Conservation (phyloP, 2,329 filamentous ascomycete genomes). For the Aspergillus pseudonomiae region DNA sequence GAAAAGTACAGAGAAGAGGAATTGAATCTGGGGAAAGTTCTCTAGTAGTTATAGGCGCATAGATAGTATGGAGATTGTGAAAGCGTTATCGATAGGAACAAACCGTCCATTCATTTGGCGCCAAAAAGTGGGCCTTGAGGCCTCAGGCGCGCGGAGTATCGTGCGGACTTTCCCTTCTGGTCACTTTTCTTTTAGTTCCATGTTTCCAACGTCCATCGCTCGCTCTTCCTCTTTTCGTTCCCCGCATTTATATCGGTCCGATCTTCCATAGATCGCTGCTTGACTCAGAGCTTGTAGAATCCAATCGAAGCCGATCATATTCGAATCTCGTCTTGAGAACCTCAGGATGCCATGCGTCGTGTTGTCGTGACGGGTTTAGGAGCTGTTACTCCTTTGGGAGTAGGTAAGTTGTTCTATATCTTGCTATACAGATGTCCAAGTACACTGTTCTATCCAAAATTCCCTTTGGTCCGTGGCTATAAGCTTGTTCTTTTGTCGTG, state of each 20-base stretch:
- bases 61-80: slow-evolving; percentile 26
- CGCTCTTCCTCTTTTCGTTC: slow-evolving; percentile 7
- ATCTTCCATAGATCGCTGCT: slow-evolving; percentile 6
- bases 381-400: slow-evolving; percentile 79
- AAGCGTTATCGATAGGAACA: slow-evolving; percentile 16
- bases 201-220: not conserved
- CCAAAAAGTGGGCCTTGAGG: slow-evolving; percentile 21
- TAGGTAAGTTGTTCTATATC: slow-evolving; percentile 56
- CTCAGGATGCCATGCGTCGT: slow-evolving; percentile 52
- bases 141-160: slow-evolving; percentile 20
- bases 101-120: not conserved
- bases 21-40: not conserved
- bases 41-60: slow-evolving; percentile 13
- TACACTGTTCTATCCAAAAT: not conserved
- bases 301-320: not conserved
- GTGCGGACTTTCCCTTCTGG: slow-evolving; percentile 45
- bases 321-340: not conserved
- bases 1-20: not conserved
- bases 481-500: slow-evolving; percentile 6
- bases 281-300: not conserved
- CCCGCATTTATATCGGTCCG: slow-evolving; percentile 12
- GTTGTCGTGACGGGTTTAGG: slow-evolving; percentile 85
- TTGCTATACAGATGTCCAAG: not conserved
- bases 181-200: slow-evolving; percentile 10
- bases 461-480: not conserved